Base-by-base conservation (phyloP, 352 stramenopile species). In the Phytophthora hibernalis region DNA sequence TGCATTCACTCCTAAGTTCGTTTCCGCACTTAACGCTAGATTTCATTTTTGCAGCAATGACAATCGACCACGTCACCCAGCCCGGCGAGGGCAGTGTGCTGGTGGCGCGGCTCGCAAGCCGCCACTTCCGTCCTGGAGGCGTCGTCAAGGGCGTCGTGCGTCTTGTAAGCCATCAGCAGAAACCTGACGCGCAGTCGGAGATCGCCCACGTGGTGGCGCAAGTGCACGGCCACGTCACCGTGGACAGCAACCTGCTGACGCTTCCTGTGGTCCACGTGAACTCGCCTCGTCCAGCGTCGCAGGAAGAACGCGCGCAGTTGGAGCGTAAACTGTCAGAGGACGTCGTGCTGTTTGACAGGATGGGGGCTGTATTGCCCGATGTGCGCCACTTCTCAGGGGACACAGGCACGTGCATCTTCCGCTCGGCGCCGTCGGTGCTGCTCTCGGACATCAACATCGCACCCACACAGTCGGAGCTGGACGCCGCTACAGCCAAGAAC, bases 211-310 rank as follows among this genome's bases (percentile, higher is more conserved):
- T 88, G 18, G 80, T 87, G 24, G 80, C 74, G 10, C 80, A 91
- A 68, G 71, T 89, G 35, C 82, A 91, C 60, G 82, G 74, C 20
- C 82, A 91, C 61, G 87, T 98, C 42, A 93, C 79, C 18, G 93
- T 96, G 24, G 93, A 96, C 61, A 89, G 96, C 59, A 97, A 98
- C 78, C 79, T 98, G 10, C 72, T 99, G 33, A 98, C 95, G 2
- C 77, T 99, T 7, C 92, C 83, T 18, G 92, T 97, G 24, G 95
- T 94, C 49, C 90, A 93, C 7, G 95, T 98, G 51, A 86, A 84
- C 16, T 80, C 91, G 48, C 96, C 89, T 3, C 77, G 87, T 12
- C 18, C 61, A 5, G 49, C 60, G 9, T 75, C 64, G 10, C 26
- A 65, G 10, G 61, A 72, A 38, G 62, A 79, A 21, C 59, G 59